Percentiles rank a stretch among this genome's conserved stretches.
phyloP scores from a whole-genome alignment of 441 rosid genomes.

The Corymbia calophylla region DNA sequence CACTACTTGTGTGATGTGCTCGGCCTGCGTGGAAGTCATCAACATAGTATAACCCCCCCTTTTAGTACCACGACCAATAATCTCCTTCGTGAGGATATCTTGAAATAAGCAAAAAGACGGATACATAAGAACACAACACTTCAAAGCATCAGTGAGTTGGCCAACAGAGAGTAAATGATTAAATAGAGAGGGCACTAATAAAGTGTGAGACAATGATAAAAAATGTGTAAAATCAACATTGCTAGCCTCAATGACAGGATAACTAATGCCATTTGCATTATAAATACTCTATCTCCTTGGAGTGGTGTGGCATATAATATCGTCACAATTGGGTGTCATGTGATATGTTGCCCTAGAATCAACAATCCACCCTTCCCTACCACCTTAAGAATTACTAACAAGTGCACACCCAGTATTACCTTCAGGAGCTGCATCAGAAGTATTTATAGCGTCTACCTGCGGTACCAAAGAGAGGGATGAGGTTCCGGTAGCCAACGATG shows the following conservation, averaged over 20 bases:
- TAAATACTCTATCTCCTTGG: neutral
- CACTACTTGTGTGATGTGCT: neutral
- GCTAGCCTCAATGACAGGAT: neutral
- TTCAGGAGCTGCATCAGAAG: fast-evolving
- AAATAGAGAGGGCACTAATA: neutral
- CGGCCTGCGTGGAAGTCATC: neutral
- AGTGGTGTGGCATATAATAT: neutral
- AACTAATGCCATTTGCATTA: neutral
- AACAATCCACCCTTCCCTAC: neutral
- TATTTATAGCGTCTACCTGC: too few species aligned
- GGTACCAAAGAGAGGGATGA: too few species aligned
- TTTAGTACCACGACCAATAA: neutral
- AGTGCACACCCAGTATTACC: too few species aligned
- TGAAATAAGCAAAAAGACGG: neutral
- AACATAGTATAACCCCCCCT: neutral
- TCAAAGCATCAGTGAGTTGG: neutral
- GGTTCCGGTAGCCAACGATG: too few species aligned
- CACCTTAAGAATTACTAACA: too few species aligned
- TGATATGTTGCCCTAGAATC: neutral
- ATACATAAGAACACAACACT: neutral
- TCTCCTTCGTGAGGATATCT: neutral
- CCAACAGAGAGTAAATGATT: neutral
- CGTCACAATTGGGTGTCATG: neutral
- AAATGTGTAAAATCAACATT: neutral
- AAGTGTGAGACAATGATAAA: neutral